These are phyloP conservation scores for Cichorium intybus DNA, from an alignment of 140 eudicot genomes.

Conservation along the genomic window DNA sequence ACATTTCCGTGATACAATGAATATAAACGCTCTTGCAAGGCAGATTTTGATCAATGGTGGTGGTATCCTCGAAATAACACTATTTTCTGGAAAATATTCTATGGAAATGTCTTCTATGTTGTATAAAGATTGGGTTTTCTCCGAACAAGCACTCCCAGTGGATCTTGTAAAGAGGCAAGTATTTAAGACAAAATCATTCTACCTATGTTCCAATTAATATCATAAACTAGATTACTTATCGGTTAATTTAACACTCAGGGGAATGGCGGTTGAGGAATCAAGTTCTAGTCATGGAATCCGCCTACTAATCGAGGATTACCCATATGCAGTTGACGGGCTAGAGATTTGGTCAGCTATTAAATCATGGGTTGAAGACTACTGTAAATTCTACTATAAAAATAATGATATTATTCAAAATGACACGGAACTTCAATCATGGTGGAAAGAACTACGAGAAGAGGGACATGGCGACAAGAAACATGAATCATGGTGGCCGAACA, in stretches of 20 bases:
- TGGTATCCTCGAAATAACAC: constrained; percentile 52
- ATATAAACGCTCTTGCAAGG: constrained; percentile 54
- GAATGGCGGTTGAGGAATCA: constrained; percentile 58
- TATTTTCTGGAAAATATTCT: constrained; percentile 48
- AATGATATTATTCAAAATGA: constrained; percentile 36
- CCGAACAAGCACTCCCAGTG: constrained; percentile 50
- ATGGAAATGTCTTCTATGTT: constrained; percentile 43
- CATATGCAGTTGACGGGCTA: constrained; percentile 74
- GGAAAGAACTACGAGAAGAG: constrained; percentile 50
- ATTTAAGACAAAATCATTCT: neutral
- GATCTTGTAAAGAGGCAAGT: constrained; percentile 47
- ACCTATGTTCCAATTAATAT: neutral
- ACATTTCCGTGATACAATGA: constrained; percentile 65
- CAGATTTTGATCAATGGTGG: constrained; percentile 43
- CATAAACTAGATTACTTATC: neutral
- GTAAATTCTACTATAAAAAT: constrained; percentile 42
- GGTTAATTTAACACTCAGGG: constrained; percentile 24
- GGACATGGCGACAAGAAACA: constrained; percentile 72
- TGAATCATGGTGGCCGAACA: constrained; percentile 76
- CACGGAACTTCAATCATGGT: constrained; percentile 58
- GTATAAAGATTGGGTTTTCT: constrained; percentile 49
- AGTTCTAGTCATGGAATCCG: constrained; percentile 42
- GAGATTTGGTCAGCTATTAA: constrained; percentile 69
- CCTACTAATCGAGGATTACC: constrained; percentile 60
- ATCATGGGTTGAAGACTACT: constrained; percentile 61